Evolutionary conservation across 257 asterid genomes (phyloP).

Genomic region (Petunia axillaris): DNA sequence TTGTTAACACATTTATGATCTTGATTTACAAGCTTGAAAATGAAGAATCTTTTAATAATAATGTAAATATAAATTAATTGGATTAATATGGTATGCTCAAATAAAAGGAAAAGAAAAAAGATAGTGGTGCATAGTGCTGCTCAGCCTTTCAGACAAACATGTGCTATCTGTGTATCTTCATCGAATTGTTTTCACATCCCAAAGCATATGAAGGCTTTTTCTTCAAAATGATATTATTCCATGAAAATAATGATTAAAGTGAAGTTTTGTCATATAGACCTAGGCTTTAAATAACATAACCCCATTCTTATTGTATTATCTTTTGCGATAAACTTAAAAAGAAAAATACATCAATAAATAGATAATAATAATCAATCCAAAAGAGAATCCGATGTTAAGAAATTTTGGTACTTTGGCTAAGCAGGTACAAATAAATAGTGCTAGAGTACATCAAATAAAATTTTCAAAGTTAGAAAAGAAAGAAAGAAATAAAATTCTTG

Average conservation of each 20-base stretch:
- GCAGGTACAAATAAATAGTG: neutral
- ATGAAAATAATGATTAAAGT: constrained; percentile 29
- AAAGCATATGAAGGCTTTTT: constrained; percentile 7
- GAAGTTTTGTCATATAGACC: constrained; percentile 30
- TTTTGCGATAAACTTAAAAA: neutral
- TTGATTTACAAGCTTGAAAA: neutral
- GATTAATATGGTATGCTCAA: rapidly evolving
- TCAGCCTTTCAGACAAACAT: constrained; percentile 23
- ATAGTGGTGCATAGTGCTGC: neutral
- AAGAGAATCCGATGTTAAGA: constrained; percentile 14
- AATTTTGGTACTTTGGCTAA: neutral
- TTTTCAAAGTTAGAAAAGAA: neutral
- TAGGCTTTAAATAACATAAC: neutral
- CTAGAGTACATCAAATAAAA: neutral
- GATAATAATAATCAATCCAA: neutral
- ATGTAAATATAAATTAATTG: neutral
- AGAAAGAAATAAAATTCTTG: neutral
- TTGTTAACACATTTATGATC: neutral
- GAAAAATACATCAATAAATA: constrained; percentile 17
- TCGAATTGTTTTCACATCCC: constrained; percentile 39
- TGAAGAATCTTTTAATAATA: no score
- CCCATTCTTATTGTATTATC: neutral
- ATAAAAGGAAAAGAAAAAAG: neutral
- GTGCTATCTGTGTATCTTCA: constrained; percentile 24
- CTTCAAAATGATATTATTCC: neutral